A percentile compares a stretch with the other conserved stretches of the same genome.
phyloP scores from a whole-genome alignment of 164 flowering plant genomes.

The Magnolia officinalis region DNA sequence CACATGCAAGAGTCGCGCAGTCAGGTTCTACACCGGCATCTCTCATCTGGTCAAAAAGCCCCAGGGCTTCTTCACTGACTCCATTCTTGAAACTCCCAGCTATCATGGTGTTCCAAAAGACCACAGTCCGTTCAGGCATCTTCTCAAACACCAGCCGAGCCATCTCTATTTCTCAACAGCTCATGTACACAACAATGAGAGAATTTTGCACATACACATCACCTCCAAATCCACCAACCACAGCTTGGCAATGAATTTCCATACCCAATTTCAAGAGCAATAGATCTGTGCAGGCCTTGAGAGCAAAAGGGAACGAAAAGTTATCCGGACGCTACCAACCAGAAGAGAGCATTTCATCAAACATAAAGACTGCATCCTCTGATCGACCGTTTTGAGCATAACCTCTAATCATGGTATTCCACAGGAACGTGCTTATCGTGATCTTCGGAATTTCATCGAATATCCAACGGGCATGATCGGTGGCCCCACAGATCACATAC shows the following conservation, averaged over 20 bases:
- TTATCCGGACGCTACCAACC: conserved; percentile 36
- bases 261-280: conserved; percentile 33
- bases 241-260: conserved; percentile 34
- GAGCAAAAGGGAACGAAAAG: conserved; percentile 49
- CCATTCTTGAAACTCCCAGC: conserved; percentile 55
- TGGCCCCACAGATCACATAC: conserved; percentile 6
- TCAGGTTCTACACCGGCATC: conserved; percentile 41
- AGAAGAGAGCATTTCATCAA: conserved; percentile 39
- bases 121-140: conserved; percentile 39
- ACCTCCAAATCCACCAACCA: conserved; percentile 32
- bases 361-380: conserved; percentile 33
- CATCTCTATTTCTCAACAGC: conserved; percentile 33
- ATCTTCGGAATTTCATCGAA: conserved; percentile 4
- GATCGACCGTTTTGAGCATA: conserved; percentile 26
- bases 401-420: conserved; percentile 49
- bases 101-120: conserved; percentile 75
- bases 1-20: conserved; percentile 53
- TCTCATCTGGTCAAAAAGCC: conserved; percentile 43
- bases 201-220: conserved; percentile 49
- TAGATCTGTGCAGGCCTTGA: conserved; percentile 52
- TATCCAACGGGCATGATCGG: conserved; percentile 4
- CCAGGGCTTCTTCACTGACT: conserved; percentile 37
- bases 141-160: conserved; percentile 46
- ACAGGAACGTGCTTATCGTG: conserved; percentile 18
- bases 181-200: conserved; percentile 63